Evolutionary conservation across 23 red algal species (phyloP), one percentile per base, ranked within the genome.

Genomic region (Gracilaria vermiculophylla): DNA sequence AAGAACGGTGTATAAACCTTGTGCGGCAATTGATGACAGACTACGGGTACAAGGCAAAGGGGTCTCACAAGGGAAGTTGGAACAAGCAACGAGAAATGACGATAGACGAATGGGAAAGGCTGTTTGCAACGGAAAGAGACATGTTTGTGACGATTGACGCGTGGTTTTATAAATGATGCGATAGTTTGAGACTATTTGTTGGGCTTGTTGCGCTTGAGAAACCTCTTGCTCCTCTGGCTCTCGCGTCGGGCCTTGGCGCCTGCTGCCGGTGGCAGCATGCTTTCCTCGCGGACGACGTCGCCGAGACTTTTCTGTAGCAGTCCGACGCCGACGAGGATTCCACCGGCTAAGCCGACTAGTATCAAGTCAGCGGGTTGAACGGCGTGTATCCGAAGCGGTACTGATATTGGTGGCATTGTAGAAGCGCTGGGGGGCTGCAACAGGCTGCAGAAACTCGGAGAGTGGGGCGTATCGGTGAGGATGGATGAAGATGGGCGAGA

Each of bases 241-340:
- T 93, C 76, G 37, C 96, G 71, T 69, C 81, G 54, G 39, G 97
- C 78, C 62, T 86, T 94, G 27, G 97, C 97, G 66, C 97, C 85
- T 15, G 86, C 85, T 41, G 97, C 97, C 1, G 97, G 88, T 39
- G 97, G 97, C 28, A 98, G 62, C 74, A 77, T 71, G 31, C 88
- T 83, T 83, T 98, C 97, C 32, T 91, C 97, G 17, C 69, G 79
- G 15, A 81, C 86, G 61, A 98, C 92, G 77, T 98, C 90, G 32
- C 97, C 97, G 25, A 98, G 91, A 53, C 85, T 92, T 19, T 82
- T 72, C 51, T 91, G 86, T 49, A 98, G 77, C 27, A 98, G 44
- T 4, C 76, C 89, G 29, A 81, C 92, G 54, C 92, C 97, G 45
- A 93, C 83, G 56, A 98, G 90, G 21, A 98, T 88, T 42, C 73